These are phyloP conservation scores for Mucor plumbeus DNA, from an alignment of 371 early-diverging fungal species.

Conservation along the genomic window DNA sequence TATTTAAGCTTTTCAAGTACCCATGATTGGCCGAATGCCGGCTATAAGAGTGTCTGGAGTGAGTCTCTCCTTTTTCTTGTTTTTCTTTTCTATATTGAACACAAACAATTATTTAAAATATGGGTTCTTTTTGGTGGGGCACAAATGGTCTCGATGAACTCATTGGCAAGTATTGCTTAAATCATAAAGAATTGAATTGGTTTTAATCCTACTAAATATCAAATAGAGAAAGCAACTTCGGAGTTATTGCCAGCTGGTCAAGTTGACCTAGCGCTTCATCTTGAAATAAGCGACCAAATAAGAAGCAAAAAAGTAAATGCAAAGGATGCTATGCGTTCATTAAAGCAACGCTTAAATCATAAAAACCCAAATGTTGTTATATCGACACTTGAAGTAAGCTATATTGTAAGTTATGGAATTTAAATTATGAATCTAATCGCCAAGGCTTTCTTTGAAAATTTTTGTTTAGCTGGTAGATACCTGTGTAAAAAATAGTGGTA, in stretches of 20 bases:
- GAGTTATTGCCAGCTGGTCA: conserved; percentile 86
- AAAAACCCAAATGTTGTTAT: conserved; percentile 94
- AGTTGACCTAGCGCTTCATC: conserved; percentile 80
- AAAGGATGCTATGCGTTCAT: conserved; percentile 74
- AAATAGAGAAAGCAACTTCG: conserved; percentile 83
- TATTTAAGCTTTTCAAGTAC: too few relatives aligned
- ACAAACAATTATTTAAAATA: not conserved
- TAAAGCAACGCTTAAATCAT: conserved; percentile 81
- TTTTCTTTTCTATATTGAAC: conserved; percentile 2
- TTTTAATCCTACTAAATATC: too few relatives aligned
- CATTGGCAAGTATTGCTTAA: conserved; percentile 45
- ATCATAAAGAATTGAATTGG: not conserved
- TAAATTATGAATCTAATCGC: conserved; percentile 9
- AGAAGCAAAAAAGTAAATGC: conserved; percentile 83
- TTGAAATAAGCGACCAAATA: conserved; percentile 92
- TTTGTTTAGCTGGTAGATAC: conserved; percentile 77
- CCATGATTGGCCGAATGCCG: too few relatives aligned
- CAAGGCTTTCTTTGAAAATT: not conserved
- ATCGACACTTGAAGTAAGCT: conserved; percentile 78
- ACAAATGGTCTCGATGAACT: conserved; percentile 55
- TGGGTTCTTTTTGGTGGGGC: conserved; percentile 38
- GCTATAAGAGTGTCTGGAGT: not conserved
- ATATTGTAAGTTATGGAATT: not conserved
- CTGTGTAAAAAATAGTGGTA: conserved; percentile 94
- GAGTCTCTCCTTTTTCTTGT: not conserved